Percentiles rank a stretch among this genome's conserved stretches.
phyloP scores from a whole-genome alignment of 2,329 filamentous ascomycete species.

The Penicillium sp. region DNA sequence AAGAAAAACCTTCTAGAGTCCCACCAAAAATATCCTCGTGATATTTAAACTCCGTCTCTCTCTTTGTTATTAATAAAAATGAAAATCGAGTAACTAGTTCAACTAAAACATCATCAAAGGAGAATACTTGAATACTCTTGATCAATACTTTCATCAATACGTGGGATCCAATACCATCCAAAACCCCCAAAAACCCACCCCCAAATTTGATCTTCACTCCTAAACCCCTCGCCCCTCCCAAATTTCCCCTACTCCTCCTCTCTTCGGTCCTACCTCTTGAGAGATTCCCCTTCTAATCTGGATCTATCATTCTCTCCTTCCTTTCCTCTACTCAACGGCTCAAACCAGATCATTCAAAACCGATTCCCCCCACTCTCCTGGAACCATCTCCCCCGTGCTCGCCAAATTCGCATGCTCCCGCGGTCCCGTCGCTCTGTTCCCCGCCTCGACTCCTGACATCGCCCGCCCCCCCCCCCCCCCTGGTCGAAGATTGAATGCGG shows the following conservation, averaged over 20 bases:
- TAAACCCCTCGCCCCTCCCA: slow-evolving; percentile 27
- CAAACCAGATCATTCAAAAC: neutral
- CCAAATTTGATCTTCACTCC: slow-evolving; percentile 35
- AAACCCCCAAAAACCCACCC: slow-evolving; percentile 28
- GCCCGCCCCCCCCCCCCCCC: slow-evolving; percentile 1
- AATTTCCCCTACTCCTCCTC: slow-evolving; percentile 17
- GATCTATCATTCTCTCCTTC: neutral
- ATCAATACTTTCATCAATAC: neutral
- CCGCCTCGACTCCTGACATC: slow-evolving; percentile 4
- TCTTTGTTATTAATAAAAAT: neutral
- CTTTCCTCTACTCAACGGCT: neutral
- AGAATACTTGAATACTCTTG: too few species aligned
- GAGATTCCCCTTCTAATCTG: neutral
- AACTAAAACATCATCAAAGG: neutral
- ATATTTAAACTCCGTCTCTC: neutral
- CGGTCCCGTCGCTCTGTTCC: slow-evolving; percentile 4
- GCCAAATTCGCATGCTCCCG: slow-evolving; percentile 9
- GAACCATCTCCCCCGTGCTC: neutral
- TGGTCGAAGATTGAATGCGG: slow-evolving; percentile 22
- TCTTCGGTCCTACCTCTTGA: neutral
- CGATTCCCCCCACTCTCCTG: neutral
- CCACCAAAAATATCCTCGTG: neutral
- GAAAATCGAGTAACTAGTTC: neutral
- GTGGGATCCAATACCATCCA: slow-evolving; percentile 13
- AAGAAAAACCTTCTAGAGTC: slow-evolving; percentile 3